Evolutionary conservation across 192 early-diverging fungal genomes (phyloP), one percentile per base, ranked within the genome.

Genomic region (Linnemannia zychae): DNA sequence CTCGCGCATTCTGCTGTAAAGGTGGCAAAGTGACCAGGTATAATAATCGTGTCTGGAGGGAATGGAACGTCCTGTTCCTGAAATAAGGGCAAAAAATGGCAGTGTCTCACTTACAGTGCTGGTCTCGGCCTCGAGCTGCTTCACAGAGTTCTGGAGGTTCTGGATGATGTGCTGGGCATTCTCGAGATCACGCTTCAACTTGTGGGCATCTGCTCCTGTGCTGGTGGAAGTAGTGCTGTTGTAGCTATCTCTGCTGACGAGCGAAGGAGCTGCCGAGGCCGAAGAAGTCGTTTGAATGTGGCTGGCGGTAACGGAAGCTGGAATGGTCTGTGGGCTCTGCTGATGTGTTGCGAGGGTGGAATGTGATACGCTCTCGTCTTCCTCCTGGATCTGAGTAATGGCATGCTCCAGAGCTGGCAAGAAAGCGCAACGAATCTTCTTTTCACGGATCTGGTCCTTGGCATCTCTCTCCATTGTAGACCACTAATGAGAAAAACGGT

Each of bases 351-450:
- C 37, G 28, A 17, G 13, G 70, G 22, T 52, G 57, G 33, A 44
- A 9, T 75, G 40, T 49, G 57, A 46, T n/a, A 13, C 69, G 17
- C 74, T 40, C 44, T 74, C 76, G 15, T 52, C 70, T 36, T 84
- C 77, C 40, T 76, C 80, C 46, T 65, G 36, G 48, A 72, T 82
- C 60, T 76, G 74, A n/a, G 74, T 72, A 36, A 76, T 72, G 36
- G 52, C 72, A 17, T 63, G 50, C 13, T 78, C 81, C 47, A 73
- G 53, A 68, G 90, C 36, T 3, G 88, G 82, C 15, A 92, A 82
- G 74, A 88, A 92, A 4, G 88, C 87, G 67, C 93, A 94, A 40
- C 91, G 90, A 67, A 96, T 89, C 81, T 95, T 96, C 68, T 91
- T 92, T 79, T 96, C 92, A 44, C 86, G 89, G 74, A 95, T 94